Base-by-base conservation (phyloP, 2,329 filamentous ascomycete species). In the Paecilomyces formosus region DNA sequence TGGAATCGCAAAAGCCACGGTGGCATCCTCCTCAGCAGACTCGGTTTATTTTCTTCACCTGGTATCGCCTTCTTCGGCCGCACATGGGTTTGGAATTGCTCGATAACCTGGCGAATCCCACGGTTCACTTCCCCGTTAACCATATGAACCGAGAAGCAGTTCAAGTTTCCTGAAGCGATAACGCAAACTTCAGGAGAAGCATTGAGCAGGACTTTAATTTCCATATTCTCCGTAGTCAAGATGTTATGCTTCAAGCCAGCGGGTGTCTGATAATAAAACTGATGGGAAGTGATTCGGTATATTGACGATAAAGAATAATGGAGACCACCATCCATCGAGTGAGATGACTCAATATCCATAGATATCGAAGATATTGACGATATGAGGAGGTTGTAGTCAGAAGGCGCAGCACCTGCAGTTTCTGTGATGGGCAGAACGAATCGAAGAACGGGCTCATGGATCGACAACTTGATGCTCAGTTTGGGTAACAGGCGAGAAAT, bases 301-400 rank as follows among this genome's bases (percentile, higher is more conserved):
- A 89, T 88, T 0, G 92, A 91, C 13, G 86, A 86, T 0, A 99
- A 78, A 4, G 89, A 90, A 73, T 99, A 99, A 69, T 97, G 89
- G 3, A 92, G 78, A 33, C 95, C 89, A 58, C 89, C 89, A 35
- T 90, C 85, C 0, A 88, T 81, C 2, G 91, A 94, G 74, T 99
- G 94, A n/a, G 92, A 96, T 0, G 94, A 96, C 69, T 99, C 94
- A 54, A 96, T 82, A 67, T 99, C 94, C 22, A 97, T 78, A 0
- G 93, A 96, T 39, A 97, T 85, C 0, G 93, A 96, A 0, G 95
- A 97, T 11, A 96, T 90, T 1, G 92, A 94, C 1, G 91, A 96
- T 54, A 99, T 96, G 52, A 99, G 88, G 30, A 99, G 82, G 69
- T 99, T 94, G 65, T 94, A 97, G 64, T 97, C 92, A 61, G 92